These are phyloP conservation scores for Melocanna baccifera DNA, from an alignment of 176 grass and related monocot genomes.

Conservation along the genomic window DNA sequence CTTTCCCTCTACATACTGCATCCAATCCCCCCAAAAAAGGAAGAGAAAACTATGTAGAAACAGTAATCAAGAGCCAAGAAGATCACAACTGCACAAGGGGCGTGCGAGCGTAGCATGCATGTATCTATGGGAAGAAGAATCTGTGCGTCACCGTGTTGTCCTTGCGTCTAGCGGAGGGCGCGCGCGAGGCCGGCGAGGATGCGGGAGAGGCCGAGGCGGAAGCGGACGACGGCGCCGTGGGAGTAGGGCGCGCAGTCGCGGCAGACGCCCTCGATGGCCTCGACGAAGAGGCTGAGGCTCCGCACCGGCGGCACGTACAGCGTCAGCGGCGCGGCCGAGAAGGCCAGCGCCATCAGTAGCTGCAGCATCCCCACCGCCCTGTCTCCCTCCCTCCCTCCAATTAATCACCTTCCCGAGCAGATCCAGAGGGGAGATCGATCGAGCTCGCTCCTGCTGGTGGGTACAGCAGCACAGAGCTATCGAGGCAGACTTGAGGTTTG, in stretches of 20 bases:
- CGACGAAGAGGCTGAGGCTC: conserved; percentile 78
- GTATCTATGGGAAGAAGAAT: neutral
- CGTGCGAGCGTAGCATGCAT: neutral
- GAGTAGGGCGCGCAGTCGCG: conserved; percentile 62
- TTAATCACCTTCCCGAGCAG: neutral
- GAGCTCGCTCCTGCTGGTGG: neutral
- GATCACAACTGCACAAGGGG: neutral
- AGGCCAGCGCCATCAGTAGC: conserved; percentile 74
- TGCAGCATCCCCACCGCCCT: conserved; percentile 52
- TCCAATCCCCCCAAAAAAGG: neutral
- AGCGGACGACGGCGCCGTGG: conserved; percentile 43
- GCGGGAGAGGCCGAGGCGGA: conserved; percentile 62
- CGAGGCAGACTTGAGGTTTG: neutral
- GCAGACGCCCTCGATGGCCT: conserved; percentile 58
- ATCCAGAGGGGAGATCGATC: neutral
- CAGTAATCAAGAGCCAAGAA: neutral
- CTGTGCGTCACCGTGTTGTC: neutral
- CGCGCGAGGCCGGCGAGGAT: conserved; percentile 48
- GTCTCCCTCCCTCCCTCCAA: neutral
- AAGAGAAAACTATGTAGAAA: neutral
- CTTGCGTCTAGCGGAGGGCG: conserved; percentile 40
- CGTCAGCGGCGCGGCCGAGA: conserved; percentile 90
- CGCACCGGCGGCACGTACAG: conserved; percentile 87
- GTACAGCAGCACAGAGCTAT: neutral
- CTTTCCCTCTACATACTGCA: neutral